Conservation (phyloP, 805 yeast species). For the Cyberlindnera galapagoensis region DNA sequence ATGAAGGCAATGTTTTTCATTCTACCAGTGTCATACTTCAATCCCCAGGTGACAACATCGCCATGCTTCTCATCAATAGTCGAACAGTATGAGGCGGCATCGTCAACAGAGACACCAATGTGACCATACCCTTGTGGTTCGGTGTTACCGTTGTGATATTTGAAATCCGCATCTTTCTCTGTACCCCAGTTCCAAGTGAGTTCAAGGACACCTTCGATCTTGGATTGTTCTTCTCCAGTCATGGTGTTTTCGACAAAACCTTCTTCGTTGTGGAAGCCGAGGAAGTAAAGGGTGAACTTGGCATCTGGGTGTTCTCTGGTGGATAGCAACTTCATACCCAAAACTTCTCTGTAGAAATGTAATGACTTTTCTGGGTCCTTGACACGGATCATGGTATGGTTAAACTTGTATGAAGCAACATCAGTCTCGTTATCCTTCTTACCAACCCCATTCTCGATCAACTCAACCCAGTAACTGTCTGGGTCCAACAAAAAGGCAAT, state of each 20-base stretch:
- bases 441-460: conserved; percentile 52
- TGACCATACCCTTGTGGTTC: conserved; percentile 83
- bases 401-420: conserved; percentile 36
- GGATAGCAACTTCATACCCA: conserved; percentile 74
- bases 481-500: conserved; percentile 96
- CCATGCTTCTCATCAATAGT: conserved; percentile 41
- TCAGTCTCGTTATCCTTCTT: conserved; percentile 37
- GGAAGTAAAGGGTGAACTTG: conserved; percentile 77
- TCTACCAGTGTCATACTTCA: conserved; percentile 49
- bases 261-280: conserved; percentile 57
- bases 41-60: conserved; percentile 51
- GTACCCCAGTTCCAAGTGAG: conserved; percentile 96
- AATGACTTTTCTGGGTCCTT: conserved; percentile 75
- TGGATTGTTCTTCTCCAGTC: conserved; percentile 27
- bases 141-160: conserved; percentile 80
- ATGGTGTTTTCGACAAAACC: conserved; percentile 38
- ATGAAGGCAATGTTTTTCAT: conserved; percentile 63
- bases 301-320: conserved; percentile 57
- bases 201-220: conserved; percentile 70
- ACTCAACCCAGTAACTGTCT: conserved; percentile 94
- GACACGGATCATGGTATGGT: conserved; percentile 91
- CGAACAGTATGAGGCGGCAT: conserved; percentile 52
- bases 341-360: conserved; percentile 67
- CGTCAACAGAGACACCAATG: conserved; percentile 63
- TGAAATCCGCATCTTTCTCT: conserved; percentile 66